phyloP scores from a whole-genome alignment of 169 alveolate genomes.

The Plasmodium cynomolgi region DNA sequence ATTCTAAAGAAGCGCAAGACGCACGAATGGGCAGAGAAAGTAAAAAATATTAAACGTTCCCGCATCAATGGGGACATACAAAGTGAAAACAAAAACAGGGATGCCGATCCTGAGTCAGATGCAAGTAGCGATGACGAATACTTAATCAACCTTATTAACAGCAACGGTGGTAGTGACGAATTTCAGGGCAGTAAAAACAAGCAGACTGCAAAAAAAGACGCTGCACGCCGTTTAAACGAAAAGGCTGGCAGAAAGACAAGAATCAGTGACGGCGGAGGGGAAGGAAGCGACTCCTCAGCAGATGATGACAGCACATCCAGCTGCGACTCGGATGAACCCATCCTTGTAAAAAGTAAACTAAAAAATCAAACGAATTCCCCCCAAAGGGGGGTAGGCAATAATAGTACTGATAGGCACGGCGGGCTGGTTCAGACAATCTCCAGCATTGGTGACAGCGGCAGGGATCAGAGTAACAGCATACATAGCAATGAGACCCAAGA shows the following conservation, averaged over 20 bases:
- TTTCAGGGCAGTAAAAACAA: not conserved
- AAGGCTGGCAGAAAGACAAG: not conserved
- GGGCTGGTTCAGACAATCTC: not conserved
- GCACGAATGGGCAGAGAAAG: not conserved
- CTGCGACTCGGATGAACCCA: slow-evolving; percentile 54
- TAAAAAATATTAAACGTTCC: not conserved
- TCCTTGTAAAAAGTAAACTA: slow-evolving; percentile 30
- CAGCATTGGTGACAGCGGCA: not conserved
- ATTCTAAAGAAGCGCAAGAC: not conserved
- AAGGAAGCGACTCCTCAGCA: not conserved
- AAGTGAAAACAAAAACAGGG: not conserved
- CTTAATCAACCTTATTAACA: slow-evolving; percentile 5
- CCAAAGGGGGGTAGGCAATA: not conserved
- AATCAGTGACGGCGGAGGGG: not conserved
- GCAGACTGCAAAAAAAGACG: not conserved
- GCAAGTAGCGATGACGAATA: slow-evolving; percentile 66
- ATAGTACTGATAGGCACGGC: not conserved
- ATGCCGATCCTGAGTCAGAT: not conserved
- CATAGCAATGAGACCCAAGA: not conserved
- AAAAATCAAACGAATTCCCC: not conserved
- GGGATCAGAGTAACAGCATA: not conserved
- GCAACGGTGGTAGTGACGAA: not conserved
- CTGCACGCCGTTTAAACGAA: not conserved
- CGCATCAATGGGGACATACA: not conserved
- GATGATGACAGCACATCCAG: slow-evolving; percentile 6